Conservation (phyloP, 306 rosid genomes). For the Vigna mungo region DNA sequence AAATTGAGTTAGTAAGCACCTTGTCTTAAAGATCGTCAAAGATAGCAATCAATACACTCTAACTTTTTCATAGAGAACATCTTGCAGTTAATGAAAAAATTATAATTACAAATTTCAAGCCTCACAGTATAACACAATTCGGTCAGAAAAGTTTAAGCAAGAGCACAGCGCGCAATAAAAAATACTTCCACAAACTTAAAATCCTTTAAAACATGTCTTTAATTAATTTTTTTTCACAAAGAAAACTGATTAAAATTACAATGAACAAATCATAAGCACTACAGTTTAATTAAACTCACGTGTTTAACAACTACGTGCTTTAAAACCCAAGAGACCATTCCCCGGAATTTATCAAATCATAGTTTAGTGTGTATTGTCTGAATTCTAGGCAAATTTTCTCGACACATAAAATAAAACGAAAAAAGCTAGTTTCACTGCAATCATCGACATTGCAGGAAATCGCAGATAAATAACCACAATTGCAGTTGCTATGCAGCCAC, state of each 20-base stretch:
- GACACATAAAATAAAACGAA: not conserved
- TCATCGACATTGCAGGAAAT: not conserved
- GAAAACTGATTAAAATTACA: slow-evolving; percentile 3
- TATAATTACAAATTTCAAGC: not conserved
- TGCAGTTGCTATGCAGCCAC: not conserved
- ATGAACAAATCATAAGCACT: not conserved
- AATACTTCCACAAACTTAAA: not conserved
- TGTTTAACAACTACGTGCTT: not conserved
- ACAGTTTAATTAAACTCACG: not conserved
- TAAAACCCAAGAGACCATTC: not conserved
- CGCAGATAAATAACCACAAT: not conserved
- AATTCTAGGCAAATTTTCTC: not conserved
- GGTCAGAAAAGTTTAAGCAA: not conserved
- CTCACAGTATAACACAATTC: not conserved
- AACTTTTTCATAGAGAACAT: not conserved
- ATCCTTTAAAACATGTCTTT: not conserved
- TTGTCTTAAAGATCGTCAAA: not conserved
- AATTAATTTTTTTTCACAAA: not conserved
- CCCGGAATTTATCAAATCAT: not conserved
- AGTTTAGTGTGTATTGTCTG: not conserved
- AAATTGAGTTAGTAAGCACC: not conserved
- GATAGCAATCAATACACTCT: not conserved
- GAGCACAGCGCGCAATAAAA: not conserved
- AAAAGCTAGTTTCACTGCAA: not conserved
- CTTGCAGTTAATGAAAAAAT: not conserved